Evolutionary conservation across 148 eudicot genomes (phyloP).

Genomic region (Rhododendron molle): DNA sequence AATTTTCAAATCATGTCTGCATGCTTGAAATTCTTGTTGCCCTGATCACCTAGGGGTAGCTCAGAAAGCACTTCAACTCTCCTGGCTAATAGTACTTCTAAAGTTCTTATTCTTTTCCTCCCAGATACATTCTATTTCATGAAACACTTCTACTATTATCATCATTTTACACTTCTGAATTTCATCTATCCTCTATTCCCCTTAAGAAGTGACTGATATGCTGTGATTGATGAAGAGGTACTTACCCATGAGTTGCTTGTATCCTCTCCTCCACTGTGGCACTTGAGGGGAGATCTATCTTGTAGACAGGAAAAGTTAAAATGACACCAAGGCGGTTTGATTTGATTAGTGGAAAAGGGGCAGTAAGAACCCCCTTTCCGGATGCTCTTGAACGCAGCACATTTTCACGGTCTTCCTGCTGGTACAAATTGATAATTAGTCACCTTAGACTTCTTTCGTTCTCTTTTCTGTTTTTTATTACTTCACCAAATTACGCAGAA

Average conservation of each 20-base stretch:
- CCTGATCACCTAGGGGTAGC: neutral
- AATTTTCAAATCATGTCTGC: neutral
- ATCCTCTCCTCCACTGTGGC: constrained; percentile 68
- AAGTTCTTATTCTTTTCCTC: neutral
- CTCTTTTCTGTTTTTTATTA: neutral
- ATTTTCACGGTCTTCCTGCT: constrained; percentile 95
- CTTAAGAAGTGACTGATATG: neutral
- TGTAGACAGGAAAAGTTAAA: constrained; percentile 96
- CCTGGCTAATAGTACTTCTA: neutral
- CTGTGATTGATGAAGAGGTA: neutral
- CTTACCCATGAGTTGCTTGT: constrained; percentile 80
- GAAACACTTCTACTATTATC: neutral
- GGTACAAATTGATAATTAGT: constrained; percentile 7
- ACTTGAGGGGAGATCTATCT: constrained; percentile 71
- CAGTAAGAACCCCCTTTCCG: constrained; percentile 94
- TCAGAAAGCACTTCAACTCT: neutral
- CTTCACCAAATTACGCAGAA: neutral
- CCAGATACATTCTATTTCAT: neutral
- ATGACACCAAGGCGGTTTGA: constrained; percentile 94
- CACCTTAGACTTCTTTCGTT: neutral
- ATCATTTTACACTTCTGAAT: neutral
- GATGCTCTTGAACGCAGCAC: constrained; percentile 89
- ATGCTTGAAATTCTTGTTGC: neutral
- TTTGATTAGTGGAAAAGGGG: constrained; percentile 80
- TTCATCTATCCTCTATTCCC: neutral